phyloP scores from a whole-genome alignment of 306 rosid genomes.

The Adenanthera pavonina region DNA sequence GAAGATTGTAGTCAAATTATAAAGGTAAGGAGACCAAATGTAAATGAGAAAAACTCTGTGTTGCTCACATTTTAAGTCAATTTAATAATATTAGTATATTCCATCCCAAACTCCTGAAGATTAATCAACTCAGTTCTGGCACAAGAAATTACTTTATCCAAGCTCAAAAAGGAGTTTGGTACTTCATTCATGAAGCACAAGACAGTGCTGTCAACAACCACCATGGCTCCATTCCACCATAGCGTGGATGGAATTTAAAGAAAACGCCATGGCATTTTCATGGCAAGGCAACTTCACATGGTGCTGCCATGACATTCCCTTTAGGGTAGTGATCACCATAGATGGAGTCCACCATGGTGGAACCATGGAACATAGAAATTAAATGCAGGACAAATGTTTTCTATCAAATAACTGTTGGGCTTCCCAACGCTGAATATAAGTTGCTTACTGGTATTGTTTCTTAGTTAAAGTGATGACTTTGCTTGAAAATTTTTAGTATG shows the following conservation, averaged over 20 bases:
- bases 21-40: neutral
- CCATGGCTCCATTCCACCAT: no score
- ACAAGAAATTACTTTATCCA: neutral
- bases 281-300: no score
- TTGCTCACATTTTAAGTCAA: slow-evolving; percentile 6
- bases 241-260: no score
- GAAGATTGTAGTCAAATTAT: neutral
- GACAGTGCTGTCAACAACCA: no score
- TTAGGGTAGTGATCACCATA: neutral
- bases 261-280: no score
- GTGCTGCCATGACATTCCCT: no score
- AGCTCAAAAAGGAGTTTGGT: slow-evolving; percentile 3
- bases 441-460: neutral
- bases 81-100: neutral
- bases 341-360: neutral
- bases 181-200: no score
- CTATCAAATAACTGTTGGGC: neutral
- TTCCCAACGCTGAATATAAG: neutral
- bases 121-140: slow-evolving; percentile 2
- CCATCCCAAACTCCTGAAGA: slow-evolving; percentile 4
- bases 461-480: neutral
- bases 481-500: neutral
- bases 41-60: neutral
- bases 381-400: neutral
- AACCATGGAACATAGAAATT: neutral